Conservation (phyloP, 768 basidiomycete species). For the Botryobasidium botryosum region DNA sequence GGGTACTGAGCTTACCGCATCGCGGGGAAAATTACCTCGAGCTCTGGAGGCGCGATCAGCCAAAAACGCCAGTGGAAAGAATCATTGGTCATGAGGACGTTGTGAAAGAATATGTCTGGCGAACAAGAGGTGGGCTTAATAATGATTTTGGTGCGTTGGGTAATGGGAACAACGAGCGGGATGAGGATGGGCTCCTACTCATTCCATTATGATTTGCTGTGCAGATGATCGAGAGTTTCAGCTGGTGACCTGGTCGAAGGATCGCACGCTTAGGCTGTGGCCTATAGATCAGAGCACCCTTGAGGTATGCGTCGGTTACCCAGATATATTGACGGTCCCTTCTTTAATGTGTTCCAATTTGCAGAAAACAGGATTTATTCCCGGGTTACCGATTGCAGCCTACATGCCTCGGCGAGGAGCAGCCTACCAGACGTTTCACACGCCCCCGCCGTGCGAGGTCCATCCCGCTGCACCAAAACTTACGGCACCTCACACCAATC, state of each 20-base stretch:
- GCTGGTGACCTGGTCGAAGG: conserved; percentile 71
- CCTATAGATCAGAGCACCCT: conserved; percentile 57
- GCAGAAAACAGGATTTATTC: conserved; percentile 11
- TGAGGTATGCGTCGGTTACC: conserved; percentile 30
- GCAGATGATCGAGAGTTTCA: conserved; percentile 39
- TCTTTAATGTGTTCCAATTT: background rate
- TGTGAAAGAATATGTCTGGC: conserved; percentile 97
- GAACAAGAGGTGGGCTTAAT: conserved; percentile 33
- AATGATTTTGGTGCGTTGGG: conserved; percentile 30
- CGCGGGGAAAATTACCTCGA: conserved; percentile 69
- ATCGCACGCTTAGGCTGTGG: conserved; percentile 82
- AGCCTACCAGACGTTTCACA: conserved; percentile 5
- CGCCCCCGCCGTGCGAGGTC: too few relatives aligned
- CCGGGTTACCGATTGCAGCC: conserved; percentile 10
- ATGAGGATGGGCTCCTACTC: too few relatives aligned
- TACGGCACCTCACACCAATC: conserved; percentile 6
- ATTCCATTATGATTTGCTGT: conserved; percentile 16
- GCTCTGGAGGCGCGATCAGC: conserved; percentile 46
- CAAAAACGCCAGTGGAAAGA: conserved; percentile 39
- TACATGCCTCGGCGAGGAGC: conserved; percentile 6
- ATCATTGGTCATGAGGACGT: conserved; percentile 87
- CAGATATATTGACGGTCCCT: background rate
- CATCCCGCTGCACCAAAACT: conserved; percentile 3
- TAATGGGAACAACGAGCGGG: too few relatives aligned
- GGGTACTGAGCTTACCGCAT: conserved; percentile 77